Conservation (phyloP, 1,284 basidiomycete genomes). For the Rhizopogon parksii region DNA sequence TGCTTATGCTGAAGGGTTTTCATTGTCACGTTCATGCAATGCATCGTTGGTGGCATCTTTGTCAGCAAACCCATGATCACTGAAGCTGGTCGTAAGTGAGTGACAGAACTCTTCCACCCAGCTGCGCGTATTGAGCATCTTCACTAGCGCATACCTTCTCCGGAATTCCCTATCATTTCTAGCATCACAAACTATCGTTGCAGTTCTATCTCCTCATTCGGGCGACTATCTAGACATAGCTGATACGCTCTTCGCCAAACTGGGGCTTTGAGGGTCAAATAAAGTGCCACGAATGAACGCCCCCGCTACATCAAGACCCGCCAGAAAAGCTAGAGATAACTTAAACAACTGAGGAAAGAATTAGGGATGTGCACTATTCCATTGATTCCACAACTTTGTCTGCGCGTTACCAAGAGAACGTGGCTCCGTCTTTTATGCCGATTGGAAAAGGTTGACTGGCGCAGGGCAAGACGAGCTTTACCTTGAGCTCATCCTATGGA, state of each 20-base stretch:
- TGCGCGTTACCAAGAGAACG: too few relatives aligned
- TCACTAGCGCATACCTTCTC: slow-evolving; percentile 48
- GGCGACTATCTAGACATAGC: slow-evolving; percentile 19
- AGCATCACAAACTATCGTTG: slow-evolving; percentile 61
- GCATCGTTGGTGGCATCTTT: slow-evolving; percentile 66
- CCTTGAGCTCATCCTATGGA: too few relatives aligned
- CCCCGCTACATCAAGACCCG: slow-evolving; percentile 73
- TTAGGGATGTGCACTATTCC: not conserved
- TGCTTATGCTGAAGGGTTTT: not conserved
- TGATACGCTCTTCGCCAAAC: slow-evolving; percentile 58
- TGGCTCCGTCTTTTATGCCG: too few relatives aligned
- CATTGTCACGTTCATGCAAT: slow-evolving; percentile 66
- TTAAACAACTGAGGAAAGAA: slow-evolving; percentile 40
- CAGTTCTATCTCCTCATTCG: slow-evolving; percentile 47
- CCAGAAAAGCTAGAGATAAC: slow-evolving; percentile 77
- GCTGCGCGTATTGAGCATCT: slow-evolving; percentile 13
- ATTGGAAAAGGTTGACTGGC: too few relatives aligned
- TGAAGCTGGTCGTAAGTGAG: slow-evolving; percentile 67
- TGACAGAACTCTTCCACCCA: slow-evolving; percentile 5
- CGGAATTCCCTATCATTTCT: slow-evolving; percentile 58
- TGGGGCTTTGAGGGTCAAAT: slow-evolving; percentile 63
- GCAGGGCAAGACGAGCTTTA: too few relatives aligned
- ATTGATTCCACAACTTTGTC: too few relatives aligned
- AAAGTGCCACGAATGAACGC: slow-evolving; percentile 64
- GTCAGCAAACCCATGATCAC: slow-evolving; percentile 55